Conservation (phyloP, 1,284 basidiomycete species). For the Phlebopus sp. region DNA sequence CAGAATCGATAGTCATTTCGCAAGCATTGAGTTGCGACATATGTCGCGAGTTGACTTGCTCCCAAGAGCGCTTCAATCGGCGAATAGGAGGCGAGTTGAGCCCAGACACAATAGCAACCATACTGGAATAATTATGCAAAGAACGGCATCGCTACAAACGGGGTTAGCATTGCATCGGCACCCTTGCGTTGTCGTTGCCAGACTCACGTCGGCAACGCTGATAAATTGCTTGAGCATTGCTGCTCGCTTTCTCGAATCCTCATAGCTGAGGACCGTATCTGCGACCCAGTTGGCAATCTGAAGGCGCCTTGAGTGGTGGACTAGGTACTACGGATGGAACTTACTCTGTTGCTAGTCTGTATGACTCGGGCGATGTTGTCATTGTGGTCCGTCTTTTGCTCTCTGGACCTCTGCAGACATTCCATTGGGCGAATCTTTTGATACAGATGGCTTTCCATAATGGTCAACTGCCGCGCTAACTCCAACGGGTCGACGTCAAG, state of each 20-base stretch:
- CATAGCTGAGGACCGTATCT: conserved; percentile 81
- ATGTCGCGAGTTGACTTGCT: conserved; percentile 74
- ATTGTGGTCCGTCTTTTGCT: conserved; percentile 68
- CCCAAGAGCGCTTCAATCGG: conserved; percentile 94
- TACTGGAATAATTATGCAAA: conserved; percentile 93
- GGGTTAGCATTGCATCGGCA: conserved; percentile 4
- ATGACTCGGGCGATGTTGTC: conserved; percentile 91
- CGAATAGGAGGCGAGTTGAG: conserved; percentile 93
- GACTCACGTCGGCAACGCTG: conserved; percentile 85
- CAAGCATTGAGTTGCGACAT: conserved; percentile 67
- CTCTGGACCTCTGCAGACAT: conserved; percentile 80
- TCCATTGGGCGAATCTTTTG: conserved; percentile 89
- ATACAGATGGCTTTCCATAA: conserved; percentile 89
- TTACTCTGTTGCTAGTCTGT: conserved; percentile 87
- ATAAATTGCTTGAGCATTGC: conserved; percentile 89
- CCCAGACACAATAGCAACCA: conserved; percentile 95
- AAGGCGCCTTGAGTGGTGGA: conserved; percentile 7
- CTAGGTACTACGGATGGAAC: conserved; percentile 19
- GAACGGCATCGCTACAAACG: conserved; percentile 76
- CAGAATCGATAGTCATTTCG: conserved; percentile 84
- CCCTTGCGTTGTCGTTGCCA: not conserved
- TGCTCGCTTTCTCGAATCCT: conserved; percentile 85
- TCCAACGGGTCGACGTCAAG: conserved; percentile 90
- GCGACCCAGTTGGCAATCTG: conserved; percentile 95
- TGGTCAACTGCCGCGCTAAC: conserved; percentile 90